Evolutionary conservation across 805 yeast species (phyloP).

Genomic region (Cyberlindnera mycetangii): DNA sequence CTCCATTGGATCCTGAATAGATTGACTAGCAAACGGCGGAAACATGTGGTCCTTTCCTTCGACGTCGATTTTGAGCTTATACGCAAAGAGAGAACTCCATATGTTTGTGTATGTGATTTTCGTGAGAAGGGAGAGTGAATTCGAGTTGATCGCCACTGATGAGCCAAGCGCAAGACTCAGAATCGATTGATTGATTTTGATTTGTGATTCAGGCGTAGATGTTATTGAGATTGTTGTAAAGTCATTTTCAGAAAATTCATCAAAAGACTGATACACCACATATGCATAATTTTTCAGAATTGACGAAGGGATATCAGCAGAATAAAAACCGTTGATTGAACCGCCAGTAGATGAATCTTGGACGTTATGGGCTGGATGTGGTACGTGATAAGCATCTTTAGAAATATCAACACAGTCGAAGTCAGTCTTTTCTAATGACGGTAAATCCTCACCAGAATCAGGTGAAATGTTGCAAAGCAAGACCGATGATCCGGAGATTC

Average conservation of each 20-base stretch:
- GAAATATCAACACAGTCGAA: constrained; percentile 44
- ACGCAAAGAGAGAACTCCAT: constrained; percentile 62
- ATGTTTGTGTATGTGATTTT: constrained; percentile 52
- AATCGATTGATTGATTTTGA: constrained; percentile 5
- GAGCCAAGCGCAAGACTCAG: constrained; percentile 24
- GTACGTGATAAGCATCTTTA: constrained; percentile 40
- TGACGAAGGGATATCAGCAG: constrained; percentile 40
- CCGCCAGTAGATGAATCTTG: constrained; percentile 57
- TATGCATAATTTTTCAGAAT: constrained; percentile 44
- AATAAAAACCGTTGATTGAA: constrained; percentile 43
- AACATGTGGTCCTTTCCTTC: constrained; percentile 30
- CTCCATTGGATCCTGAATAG: constrained; percentile 61
- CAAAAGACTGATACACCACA: constrained; percentile 44
- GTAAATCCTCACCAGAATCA: not conserved
- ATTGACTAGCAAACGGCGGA: constrained; percentile 67
- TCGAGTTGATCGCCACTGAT: constrained; percentile 33
- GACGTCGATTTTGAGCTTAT: constrained; percentile 31
- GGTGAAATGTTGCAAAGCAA: constrained; percentile 12
- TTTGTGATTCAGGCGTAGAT: not conserved
- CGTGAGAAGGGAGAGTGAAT: constrained; percentile 42
- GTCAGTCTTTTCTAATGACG: constrained; percentile 1
- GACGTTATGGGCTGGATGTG: constrained; percentile 41
- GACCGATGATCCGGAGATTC: constrained; percentile 2
- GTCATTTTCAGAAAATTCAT: not conserved
- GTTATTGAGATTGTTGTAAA: constrained; percentile 11